phyloP scores from a whole-genome alignment of 1,284 basidiomycete genomes.

The Pascua sp. region DNA sequence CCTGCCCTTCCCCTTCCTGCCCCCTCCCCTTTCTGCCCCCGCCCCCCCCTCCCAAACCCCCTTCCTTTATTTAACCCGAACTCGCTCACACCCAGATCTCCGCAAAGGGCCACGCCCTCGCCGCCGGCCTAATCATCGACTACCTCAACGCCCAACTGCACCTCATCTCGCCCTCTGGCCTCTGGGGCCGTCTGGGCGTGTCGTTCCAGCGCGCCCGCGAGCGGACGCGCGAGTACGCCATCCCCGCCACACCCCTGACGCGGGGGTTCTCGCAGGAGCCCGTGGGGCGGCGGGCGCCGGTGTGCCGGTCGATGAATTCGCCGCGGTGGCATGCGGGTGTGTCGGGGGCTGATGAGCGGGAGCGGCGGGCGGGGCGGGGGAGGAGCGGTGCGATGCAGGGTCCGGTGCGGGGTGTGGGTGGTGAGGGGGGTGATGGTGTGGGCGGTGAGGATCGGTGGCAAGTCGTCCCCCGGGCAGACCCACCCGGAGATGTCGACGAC shows the following conservation, averaged over 20 bases:
- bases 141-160: slow-evolving; percentile 34
- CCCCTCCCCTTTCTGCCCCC: not conserved
- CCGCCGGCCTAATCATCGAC: slow-evolving; percentile 37
- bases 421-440: too few relatives aligned
- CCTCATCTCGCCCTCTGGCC: slow-evolving; percentile 3
- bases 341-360: slow-evolving; percentile 5
- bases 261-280: slow-evolving; percentile 7
- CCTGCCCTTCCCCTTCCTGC: not conserved
- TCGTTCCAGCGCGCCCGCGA: slow-evolving; percentile 6
- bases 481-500: too few relatives aligned
- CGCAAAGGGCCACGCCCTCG: slow-evolving; percentile 38
- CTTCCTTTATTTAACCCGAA: not conserved
- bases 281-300: slow-evolving; percentile 19
- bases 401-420: too few relatives aligned
- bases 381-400: too few relatives aligned
- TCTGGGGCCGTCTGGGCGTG: slow-evolving; percentile 1
- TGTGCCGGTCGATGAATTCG: slow-evolving; percentile 40
- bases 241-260: slow-evolving; percentile 11
- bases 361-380: not conserved
- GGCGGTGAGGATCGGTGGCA: too few relatives aligned
- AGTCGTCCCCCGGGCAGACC: too few relatives aligned
- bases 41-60: not conserved
- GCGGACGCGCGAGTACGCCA: slow-evolving; percentile 9
- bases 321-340: slow-evolving; percentile 20
- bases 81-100: slow-evolving; percentile 30